These are phyloP conservation scores for Cercospora sp. DNA, from an alignment of 2,329 filamentous ascomycete species.

Conservation along the genomic window DNA sequence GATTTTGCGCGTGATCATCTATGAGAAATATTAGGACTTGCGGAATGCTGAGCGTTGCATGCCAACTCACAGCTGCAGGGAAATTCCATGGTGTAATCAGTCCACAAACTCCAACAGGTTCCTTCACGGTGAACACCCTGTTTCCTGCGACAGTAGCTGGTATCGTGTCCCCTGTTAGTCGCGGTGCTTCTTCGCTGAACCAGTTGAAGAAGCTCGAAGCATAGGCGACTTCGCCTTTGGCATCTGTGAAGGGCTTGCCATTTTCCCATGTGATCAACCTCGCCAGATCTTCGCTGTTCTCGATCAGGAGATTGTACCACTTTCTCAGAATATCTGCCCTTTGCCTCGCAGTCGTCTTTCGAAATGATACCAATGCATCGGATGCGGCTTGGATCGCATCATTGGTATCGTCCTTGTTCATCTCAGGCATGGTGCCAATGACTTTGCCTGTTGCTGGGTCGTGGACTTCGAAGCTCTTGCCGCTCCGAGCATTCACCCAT, in stretches of 20 bases:
- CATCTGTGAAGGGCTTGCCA: constrained; percentile 77
- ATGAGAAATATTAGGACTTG: not conserved
- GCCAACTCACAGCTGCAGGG: constrained; percentile 20
- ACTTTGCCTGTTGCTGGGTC: constrained; percentile 81
- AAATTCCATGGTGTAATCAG: constrained; percentile 68
- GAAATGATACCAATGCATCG: constrained; percentile 71
- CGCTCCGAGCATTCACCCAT: constrained; percentile 82
- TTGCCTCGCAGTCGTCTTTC: constrained; percentile 70
- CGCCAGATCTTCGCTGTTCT: constrained; percentile 77
- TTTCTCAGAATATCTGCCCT: constrained; percentile 71
- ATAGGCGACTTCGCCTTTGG: constrained; percentile 70
- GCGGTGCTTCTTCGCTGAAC: constrained; percentile 77
- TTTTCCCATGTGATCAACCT: constrained; percentile 88
- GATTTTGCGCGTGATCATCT: constrained; percentile 29
- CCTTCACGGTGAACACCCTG: constrained; percentile 74
- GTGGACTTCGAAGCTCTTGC: constrained; percentile 87
- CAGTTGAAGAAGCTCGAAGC: constrained; percentile 76
- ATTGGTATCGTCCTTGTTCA: constrained; percentile 74
- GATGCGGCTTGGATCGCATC: constrained; percentile 81
- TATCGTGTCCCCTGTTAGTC: constrained; percentile 74
- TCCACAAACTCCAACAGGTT: constrained; percentile 81
- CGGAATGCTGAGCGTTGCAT: not conserved
- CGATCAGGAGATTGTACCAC: constrained; percentile 79
- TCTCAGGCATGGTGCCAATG: constrained; percentile 84
- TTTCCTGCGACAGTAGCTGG: constrained; percentile 69